Evolutionary conservation across 2,329 filamentous ascomycete genomes (phyloP), one percentile per base, ranked within the genome.

Genomic region (Lachnellula suecica): DNA sequence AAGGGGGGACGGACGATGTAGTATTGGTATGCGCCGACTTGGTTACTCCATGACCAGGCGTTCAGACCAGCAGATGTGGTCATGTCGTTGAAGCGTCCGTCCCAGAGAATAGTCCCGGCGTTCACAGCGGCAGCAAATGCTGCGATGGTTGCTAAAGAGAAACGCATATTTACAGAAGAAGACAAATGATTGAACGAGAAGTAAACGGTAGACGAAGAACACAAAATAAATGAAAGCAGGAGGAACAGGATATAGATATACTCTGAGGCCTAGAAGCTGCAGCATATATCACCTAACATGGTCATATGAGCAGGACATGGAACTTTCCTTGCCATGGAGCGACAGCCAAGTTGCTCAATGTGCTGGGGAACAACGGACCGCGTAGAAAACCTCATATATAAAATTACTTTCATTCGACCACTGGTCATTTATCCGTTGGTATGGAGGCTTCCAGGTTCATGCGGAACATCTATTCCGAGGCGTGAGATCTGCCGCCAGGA

Each of bases 21-120:
- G 75, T 87, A 89, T 69, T 89, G 86, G 71, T 87, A 90, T 0
- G 83, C 79, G 1, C 83, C 83, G 62, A 87, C 81, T 69, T 85
- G 79, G 68, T 83, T 87, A n/a, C 75, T 76, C 79, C 81, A 89
- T 4, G 79, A 83, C 84, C 84, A 87, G 37, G 77, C 76, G 61
- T 76, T 72, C 25, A 87, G 74, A 66, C 85, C 82, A 2, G 73
- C 61, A 38, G 75, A 75, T 8, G 77, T 72, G 15, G 72, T 70
- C 58, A 84, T 71, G 51, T 82, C 77, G 67, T 86, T 86, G 74
- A 86, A 83, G 45, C 83, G 79, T 24, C 84, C 84, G 66, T 87
- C 83, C 84, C 84, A 87, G 7, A 84, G 68, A 41, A 83, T 72
- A 0, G 74, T 77, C 47, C 76, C 77, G 62, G 65, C 50, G 4